Percentiles rank a stretch among this genome's conserved stretches.
These are phyloP conservation scores for Gracilaria vermiculophylla DNA, from an alignment of 23 red algal species.

Conservation along the genomic window DNA sequence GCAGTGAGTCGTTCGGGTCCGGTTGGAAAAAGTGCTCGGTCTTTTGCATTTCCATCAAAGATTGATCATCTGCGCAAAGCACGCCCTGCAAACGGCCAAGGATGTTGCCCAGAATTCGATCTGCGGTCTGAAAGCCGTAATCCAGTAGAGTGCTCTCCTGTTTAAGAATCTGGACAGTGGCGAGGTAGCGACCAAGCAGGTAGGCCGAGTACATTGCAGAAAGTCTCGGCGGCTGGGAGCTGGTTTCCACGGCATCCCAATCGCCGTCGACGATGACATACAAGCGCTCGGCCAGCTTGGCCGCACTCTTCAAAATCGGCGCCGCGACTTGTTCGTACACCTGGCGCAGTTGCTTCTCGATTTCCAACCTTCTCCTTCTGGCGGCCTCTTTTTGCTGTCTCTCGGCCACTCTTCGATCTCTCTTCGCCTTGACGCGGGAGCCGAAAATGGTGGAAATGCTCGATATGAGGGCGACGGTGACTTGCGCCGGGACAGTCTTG, in stretches of 20 bases:
- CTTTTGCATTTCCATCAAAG: slow-evolving; percentile 50
- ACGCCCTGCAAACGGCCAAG: slow-evolving; percentile 65
- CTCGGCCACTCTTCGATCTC: slow-evolving; percentile 16
- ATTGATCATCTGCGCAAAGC: slow-evolving; percentile 42
- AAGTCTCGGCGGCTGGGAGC: neutral
- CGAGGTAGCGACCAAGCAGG: slow-evolving; percentile 60
- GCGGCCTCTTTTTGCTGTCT: neutral
- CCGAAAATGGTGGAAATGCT: slow-evolving; percentile 21
- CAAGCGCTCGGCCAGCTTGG: slow-evolving; percentile 64
- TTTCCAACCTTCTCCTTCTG: slow-evolving; percentile 33
- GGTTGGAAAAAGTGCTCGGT: slow-evolving; percentile 55
- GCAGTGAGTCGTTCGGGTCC: neutral
- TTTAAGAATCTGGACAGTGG: slow-evolving; percentile 54
- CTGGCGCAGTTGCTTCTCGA: slow-evolving; percentile 52
- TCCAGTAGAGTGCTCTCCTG: slow-evolving; percentile 48
- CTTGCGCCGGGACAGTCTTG: slow-evolving; percentile 31
- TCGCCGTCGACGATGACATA: slow-evolving; percentile 32
- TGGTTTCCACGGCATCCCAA: slow-evolving; percentile 39
- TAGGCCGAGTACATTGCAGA: slow-evolving; percentile 69
- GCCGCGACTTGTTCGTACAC: slow-evolving; percentile 35
- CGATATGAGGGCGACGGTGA: slow-evolving; percentile 59
- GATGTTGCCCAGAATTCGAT: slow-evolving; percentile 64
- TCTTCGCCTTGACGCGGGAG: slow-evolving; percentile 28
- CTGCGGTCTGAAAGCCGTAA: slow-evolving; percentile 69
- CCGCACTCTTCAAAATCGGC: slow-evolving; percentile 65